These are phyloP conservation scores for Drechslerella coelobrocha DNA, from an alignment of 2,329 filamentous ascomycete species.

Conservation along the genomic window DNA sequence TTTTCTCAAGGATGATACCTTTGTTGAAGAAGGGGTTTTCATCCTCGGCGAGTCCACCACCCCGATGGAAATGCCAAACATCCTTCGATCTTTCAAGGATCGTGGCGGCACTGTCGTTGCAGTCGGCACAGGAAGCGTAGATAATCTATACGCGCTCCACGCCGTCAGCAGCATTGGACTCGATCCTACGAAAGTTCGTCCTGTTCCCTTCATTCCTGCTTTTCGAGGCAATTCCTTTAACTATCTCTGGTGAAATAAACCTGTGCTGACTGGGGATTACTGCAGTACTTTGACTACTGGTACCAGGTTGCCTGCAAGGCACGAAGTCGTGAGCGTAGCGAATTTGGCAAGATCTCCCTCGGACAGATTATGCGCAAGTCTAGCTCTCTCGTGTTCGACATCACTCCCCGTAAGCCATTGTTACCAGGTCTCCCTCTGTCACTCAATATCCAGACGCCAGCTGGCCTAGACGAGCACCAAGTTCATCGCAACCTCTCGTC, in stretches of 20 bases:
- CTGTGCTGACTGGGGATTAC: slow-evolving; percentile 1
- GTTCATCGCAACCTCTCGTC: background rate
- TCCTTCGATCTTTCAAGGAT: slow-evolving; percentile 13
- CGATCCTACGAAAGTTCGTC: slow-evolving; percentile 20
- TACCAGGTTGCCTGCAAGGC: background rate
- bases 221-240: background rate
- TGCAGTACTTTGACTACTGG: slow-evolving; percentile 39
- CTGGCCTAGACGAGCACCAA: background rate
- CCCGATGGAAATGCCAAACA: slow-evolving; percentile 6
- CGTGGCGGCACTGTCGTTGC: slow-evolving; percentile 14
- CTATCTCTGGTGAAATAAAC: background rate
- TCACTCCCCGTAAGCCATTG: background rate
- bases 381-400: background rate
- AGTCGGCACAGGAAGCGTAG: slow-evolving; percentile 19
- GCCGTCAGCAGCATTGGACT: slow-evolving; percentile 27
- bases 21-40: slow-evolving; percentile 30
- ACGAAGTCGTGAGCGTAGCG: slow-evolving; percentile 1
- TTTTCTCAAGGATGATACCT: slow-evolving; percentile 35
- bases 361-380: slow-evolving; percentile 9
- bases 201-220: background rate
- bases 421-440: background rate
- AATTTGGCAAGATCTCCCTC: background rate
- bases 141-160: slow-evolving; percentile 22
- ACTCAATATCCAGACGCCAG: background rate
- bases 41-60: slow-evolving; percentile 32